Base-by-base conservation (phyloP, 2,329 filamentous ascomycete genomes). In the Byssoonygena ceratinophila region DNA sequence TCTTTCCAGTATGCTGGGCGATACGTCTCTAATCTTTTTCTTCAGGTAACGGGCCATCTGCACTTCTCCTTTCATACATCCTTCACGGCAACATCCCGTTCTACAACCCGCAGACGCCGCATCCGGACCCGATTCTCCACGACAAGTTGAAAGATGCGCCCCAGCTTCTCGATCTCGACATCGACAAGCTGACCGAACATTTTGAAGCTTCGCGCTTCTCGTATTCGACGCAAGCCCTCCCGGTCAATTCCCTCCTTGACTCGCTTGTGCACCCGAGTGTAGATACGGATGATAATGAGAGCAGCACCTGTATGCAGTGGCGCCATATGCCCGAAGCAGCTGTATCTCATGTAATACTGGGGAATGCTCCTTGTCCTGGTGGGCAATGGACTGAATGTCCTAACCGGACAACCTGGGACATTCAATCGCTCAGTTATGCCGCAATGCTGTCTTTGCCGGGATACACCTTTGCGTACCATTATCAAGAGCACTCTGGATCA, bases 41-140 rank as follows among this genome's bases (percentile, higher is more conserved):
- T 40, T 47, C 57, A 81, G 79, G 79, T 61, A 81, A 80, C 62
- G 79, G 79, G 52, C 79, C 79, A 43, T 79, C 79, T 47, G 76
- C 79, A 48, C 71, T 82, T 66, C 77, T 81, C 58, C 70, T 82
- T 32, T 81, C 78, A 43, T 82, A 79, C 63, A 79, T 82, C 40
- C 73, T 82, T 25, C 78, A 82, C 64, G 79, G 79, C 34, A 71
- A 81, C 60, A 69, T 80, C 50, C 79, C 79, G 4, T 75, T 73
- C 60, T 82, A 82, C 59, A 66, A 72, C 34, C 66, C 72, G 2
- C 59, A 66, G 22, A 66, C 64, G 51, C 74, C 74, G 32, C 79
- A 82, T 64, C 76, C 78, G 32, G 79, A 82, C 63, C 65, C 71
- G 27, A 67, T 81, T 18, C 70, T 82, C 6, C 73, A 81, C 61